Percentiles rank a stretch among this genome's conserved stretches.
Evolutionary conservation across 331 rosid genomes (phyloP).

Genomic region (Acacia pycnantha): DNA sequence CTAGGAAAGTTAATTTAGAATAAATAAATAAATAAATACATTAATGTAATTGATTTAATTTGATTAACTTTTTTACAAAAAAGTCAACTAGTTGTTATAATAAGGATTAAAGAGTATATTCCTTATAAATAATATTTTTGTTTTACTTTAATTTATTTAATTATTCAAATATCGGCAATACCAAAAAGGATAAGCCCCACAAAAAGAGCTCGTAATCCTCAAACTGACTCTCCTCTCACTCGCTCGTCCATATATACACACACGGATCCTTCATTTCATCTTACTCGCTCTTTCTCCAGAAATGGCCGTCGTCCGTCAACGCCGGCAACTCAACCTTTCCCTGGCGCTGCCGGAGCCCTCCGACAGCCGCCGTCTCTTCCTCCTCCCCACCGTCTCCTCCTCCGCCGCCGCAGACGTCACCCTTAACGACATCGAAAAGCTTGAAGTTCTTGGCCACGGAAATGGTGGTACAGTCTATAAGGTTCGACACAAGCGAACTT

Average conservation of each 20-base stretch:
- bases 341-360: conserved; percentile 59
- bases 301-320: conserved; percentile 64
- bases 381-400: conserved; percentile 38
- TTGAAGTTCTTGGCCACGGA: conserved; percentile 74
- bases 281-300: background rate
- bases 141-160: background rate
- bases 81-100: too few relatives aligned
- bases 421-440: conserved; percentile 50
- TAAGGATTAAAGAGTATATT: too few relatives aligned
- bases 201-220: background rate
- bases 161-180: background rate
- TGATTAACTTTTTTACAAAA: too few relatives aligned
- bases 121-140: too few relatives aligned
- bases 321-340: conserved; percentile 71
- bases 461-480: conserved; percentile 79
- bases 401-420: conserved; percentile 18
- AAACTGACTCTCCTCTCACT: background rate
- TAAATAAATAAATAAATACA: too few relatives aligned
- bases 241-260: background rate
- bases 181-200: background rate
- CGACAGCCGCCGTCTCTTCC: conserved; percentile 56
- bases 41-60: too few relatives aligned
- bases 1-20: too few relatives aligned
- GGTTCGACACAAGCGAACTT: conserved; percentile 61
- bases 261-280: background rate